Evolutionary conservation across 108 stramenopile species (phyloP).

Genomic region (Epithemia pelagica): DNA sequence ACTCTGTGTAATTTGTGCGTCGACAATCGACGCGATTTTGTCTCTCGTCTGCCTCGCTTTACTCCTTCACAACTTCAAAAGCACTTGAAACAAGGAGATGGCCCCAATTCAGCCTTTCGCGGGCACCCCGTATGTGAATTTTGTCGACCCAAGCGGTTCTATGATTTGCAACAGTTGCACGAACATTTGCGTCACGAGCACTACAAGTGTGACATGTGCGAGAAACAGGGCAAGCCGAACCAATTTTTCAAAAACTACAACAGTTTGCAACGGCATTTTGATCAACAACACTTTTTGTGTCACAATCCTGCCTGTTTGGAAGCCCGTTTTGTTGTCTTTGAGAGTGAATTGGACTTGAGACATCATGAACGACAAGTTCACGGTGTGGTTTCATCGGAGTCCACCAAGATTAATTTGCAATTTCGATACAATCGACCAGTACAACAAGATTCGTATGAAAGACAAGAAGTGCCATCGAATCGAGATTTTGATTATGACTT

Average conservation of each 20-base stretch:
- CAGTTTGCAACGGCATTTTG: constrained; percentile 70
- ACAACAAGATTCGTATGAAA: constrained; percentile 14
- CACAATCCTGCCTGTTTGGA: constrained; percentile 60
- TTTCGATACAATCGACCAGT: constrained; percentile 50
- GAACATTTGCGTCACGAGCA: constrained; percentile 84
- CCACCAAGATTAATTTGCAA: constrained; percentile 71
- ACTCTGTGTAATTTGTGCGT: constrained; percentile 74
- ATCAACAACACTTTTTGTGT: constrained; percentile 78
- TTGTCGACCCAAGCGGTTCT: constrained; percentile 69
- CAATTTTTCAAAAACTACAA: constrained; percentile 84
- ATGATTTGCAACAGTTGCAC: constrained; percentile 71
- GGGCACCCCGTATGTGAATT: constrained; percentile 88
- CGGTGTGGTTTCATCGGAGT: constrained; percentile 25
- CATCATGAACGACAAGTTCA: constrained; percentile 66
- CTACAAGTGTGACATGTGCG: constrained; percentile 86
- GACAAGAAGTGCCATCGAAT: constrained; percentile 32
- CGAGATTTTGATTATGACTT: constrained; percentile 66
- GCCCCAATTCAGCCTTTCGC: constrained; percentile 47
- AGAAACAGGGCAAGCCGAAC: constrained; percentile 60
- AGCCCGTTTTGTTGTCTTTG: constrained; percentile 82
- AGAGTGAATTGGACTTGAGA: constrained; percentile 75
- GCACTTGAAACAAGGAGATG: constrained; percentile 68
- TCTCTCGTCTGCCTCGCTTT: constrained; percentile 49
- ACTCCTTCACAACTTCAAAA: constrained; percentile 55
- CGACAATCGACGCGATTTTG: constrained; percentile 76